phyloP scores from a whole-genome alignment of 371 early-diverging fungal genomes.

The Rhizomucor pusillus region DNA sequence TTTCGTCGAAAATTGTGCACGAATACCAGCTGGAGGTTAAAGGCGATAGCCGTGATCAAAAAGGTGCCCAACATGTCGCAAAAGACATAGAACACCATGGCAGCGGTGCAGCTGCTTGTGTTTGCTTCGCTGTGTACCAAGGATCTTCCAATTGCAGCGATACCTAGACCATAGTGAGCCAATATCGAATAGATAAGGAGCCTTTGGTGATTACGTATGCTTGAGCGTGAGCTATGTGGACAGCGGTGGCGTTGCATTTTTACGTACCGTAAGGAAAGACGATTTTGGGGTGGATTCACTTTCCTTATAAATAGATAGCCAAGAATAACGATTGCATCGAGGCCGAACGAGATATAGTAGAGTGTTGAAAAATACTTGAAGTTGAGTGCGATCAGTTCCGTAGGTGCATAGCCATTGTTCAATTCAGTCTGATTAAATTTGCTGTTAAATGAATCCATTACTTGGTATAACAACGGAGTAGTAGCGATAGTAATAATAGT shows the following conservation, averaged over 20 bases:
- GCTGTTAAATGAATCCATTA: slow-evolving; percentile 1
- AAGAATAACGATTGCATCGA: neutral
- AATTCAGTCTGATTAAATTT: slow-evolving; percentile 5
- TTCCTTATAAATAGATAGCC: slow-evolving; percentile 14
- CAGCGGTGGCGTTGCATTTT: no score
- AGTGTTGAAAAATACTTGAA: neutral
- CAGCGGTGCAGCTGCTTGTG: slow-evolving; percentile 1
- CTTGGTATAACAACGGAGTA: no score
- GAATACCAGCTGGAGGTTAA: slow-evolving; percentile 14
- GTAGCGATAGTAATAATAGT: no score
- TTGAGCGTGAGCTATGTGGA: no score
- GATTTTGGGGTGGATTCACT: slow-evolving; percentile 5
- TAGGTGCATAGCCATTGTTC: slow-evolving; percentile 3
- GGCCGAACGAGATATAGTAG: slow-evolving; percentile 12
- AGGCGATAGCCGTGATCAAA: slow-evolving; percentile 12
- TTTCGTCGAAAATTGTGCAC: slow-evolving; percentile 3
- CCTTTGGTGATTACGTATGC: no score
- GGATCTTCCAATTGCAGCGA: slow-evolving; percentile 6
- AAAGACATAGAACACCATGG: slow-evolving; percentile 17
- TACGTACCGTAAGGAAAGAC: slow-evolving; percentile 12
- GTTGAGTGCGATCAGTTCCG: slow-evolving; percentile 3
- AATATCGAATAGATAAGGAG: slow-evolving; percentile 12
- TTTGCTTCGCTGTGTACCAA: neutral
- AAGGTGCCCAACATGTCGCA: slow-evolving; percentile 10
- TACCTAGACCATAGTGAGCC: slow-evolving; percentile 8